Evolutionary conservation across 257 asterid species (phyloP).

Genomic region (Plantago elongata): DNA sequence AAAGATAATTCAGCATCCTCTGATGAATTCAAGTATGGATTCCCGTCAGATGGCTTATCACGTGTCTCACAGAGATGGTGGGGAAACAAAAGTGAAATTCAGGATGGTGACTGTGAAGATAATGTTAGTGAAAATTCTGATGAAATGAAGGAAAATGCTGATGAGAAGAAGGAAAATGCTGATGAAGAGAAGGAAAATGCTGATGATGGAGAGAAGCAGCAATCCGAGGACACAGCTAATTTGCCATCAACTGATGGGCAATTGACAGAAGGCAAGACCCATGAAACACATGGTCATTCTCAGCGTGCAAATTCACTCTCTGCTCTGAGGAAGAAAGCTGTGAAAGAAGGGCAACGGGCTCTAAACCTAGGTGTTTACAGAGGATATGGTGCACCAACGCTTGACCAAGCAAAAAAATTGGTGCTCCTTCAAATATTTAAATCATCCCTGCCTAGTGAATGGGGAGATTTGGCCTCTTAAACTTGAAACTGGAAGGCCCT

Average conservation of each 20-base stretch:
- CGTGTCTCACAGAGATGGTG: slow-evolving; percentile 59
- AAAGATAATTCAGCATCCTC: slow-evolving; percentile 25
- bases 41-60: slow-evolving; percentile 69
- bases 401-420: slow-evolving; percentile 32
- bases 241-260: slow-evolving; percentile 18
- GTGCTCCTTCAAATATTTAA: slow-evolving; percentile 56
- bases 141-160: slow-evolving; percentile 16
- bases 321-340: slow-evolving; percentile 51
- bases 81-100: slow-evolving; percentile 35
- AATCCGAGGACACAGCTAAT: neutral
- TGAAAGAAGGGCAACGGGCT: slow-evolving; percentile 44
- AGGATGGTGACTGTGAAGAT: neutral
- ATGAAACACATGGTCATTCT: slow-evolving; percentile 15
- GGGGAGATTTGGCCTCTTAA: slow-evolving; percentile 26
- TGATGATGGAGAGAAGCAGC: slow-evolving; percentile 14
- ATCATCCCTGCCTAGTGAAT: slow-evolving; percentile 45
- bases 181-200: slow-evolving; percentile 15
- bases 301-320: slow-evolving; percentile 31
- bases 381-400: slow-evolving; percentile 26
- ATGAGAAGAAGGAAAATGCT: neutral
- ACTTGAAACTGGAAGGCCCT: slow-evolving; percentile 18
- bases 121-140: too few relatives aligned
- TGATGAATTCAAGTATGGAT: slow-evolving; percentile 78
- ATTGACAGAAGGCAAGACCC: slow-evolving; percentile 19
- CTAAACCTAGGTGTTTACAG: slow-evolving; percentile 47